Conservation (phyloP, 2,329 filamentous ascomycete species). For the Aureobasidium sp. region DNA sequence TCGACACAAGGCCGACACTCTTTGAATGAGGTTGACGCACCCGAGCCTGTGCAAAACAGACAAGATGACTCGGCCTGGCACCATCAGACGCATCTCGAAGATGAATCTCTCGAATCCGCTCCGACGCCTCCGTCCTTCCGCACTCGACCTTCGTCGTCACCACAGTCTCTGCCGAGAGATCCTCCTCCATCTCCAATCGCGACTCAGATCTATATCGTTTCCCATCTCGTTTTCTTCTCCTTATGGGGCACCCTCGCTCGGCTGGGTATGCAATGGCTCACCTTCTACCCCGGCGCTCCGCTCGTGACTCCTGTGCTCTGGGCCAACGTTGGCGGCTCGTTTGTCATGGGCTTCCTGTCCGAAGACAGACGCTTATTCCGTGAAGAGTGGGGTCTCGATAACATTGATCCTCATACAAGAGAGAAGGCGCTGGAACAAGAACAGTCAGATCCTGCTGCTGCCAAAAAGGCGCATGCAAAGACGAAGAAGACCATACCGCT, state of each 20-base stretch:
- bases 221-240: conserved; percentile 79
- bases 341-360: conserved; percentile 77
- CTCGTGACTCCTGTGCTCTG: conserved; percentile 70
- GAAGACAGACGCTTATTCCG: conserved; percentile 73
- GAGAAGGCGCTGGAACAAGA: conserved; percentile 32
- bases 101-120: conserved; percentile 45
- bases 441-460: conserved; percentile 31
- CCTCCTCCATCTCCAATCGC: conserved; percentile 20
- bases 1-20: neutral
- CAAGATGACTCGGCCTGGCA: neutral
- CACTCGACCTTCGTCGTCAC: conserved; percentile 16
- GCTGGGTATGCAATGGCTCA: conserved; percentile 71
- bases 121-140: conserved; percentile 10
- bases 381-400: conserved; percentile 52
- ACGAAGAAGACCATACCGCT: conserved; percentile 81
- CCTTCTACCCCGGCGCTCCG: conserved; percentile 70
- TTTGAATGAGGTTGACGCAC: conserved; percentile 18
- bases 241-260: conserved; percentile 78
- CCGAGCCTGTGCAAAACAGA: conserved; percentile 17
- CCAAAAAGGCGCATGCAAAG: conserved; percentile 36
- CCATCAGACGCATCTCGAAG: conserved; percentile 15
- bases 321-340: conserved; percentile 77
- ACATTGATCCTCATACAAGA: conserved; percentile 1
- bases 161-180: neutral
- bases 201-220: conserved; percentile 55